Conservation (phyloP, 148 eudicot species). For the Silene conica region DNA sequence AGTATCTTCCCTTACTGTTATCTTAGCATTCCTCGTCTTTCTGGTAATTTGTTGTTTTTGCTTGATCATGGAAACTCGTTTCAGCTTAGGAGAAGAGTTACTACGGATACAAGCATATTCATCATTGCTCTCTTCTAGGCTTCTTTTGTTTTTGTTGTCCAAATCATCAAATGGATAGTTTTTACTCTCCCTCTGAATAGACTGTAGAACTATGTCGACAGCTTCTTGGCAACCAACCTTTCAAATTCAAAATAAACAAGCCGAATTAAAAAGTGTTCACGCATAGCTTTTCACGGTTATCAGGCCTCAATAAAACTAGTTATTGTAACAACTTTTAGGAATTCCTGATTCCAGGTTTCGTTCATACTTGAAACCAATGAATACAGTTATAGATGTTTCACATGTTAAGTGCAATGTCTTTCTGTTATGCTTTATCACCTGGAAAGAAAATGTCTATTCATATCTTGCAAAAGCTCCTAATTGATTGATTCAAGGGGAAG, state of each 20-base stretch:
- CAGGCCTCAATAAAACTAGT: background rate
- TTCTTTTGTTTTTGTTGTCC: constrained; percentile 20
- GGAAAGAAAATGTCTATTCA: background rate
- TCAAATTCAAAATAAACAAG: background rate
- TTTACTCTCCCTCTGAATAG: constrained; percentile 32
- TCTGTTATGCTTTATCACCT: too few species aligned
- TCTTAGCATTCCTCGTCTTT: constrained; percentile 19
- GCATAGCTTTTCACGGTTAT: too few species aligned
- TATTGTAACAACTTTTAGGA: too few species aligned
- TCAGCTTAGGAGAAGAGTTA: constrained; percentile 46
- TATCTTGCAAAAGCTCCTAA: background rate
- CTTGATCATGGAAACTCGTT: constrained; percentile 41
- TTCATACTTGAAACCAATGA: background rate
- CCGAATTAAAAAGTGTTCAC: constrained; percentile 5
- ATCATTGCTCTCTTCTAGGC: constrained; percentile 25
- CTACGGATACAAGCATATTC: constrained; percentile 28
- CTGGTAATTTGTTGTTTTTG: constrained; percentile 28
- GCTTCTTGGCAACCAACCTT: constrained; percentile 89
- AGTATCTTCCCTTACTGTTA: constrained; percentile 7
- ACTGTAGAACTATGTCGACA: constrained; percentile 46
- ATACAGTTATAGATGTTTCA: background rate
- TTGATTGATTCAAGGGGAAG: too few species aligned
- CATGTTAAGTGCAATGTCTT: background rate
- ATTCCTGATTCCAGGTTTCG: background rate
- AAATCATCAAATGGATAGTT: constrained; percentile 12